These are phyloP conservation scores for Cyphellophora attinorum DNA, from an alignment of 2,329 filamentous ascomycete genomes.

Conservation along the genomic window DNA sequence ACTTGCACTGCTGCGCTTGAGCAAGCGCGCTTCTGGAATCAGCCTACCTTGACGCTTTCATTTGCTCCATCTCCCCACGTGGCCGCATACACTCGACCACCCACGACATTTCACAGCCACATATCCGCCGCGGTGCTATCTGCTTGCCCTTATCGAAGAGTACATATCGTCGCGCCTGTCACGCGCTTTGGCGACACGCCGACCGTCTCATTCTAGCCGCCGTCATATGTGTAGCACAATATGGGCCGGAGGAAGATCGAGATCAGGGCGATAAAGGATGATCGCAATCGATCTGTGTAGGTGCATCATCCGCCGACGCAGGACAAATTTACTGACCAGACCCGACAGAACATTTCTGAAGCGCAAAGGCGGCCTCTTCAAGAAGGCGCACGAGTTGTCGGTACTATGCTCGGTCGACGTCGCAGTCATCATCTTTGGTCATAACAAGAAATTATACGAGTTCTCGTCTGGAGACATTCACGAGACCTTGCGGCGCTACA, in stretches of 20 bases:
- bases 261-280: constrained; percentile 99
- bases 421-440: constrained; percentile 95
- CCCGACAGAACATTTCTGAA: constrained; percentile 79
- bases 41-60: no score
- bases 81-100: no score
- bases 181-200: neutral
- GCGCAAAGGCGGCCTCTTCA: constrained; percentile 96
- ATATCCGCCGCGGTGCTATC: no score
- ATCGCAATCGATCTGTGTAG: constrained; percentile 95
- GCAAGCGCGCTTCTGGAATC: no score
- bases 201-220: neutral
- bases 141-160: no score
- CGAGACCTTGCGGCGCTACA: constrained; percentile 77
- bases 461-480: constrained; percentile 92
- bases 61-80: no score
- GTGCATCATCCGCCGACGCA: constrained; percentile 26
- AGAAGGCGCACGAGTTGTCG: constrained; percentile 97
- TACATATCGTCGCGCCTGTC: no score
- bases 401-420: constrained; percentile 98
- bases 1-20: no score
- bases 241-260: constrained; percentile 99
- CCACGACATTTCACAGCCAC: no score
- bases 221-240: constrained; percentile 13
- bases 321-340: constrained; percentile 5
- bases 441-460: constrained; percentile 98